phyloP scores from a whole-genome alignment of 1,284 basidiomycete species.

The Ganoderma resinaceum region DNA sequence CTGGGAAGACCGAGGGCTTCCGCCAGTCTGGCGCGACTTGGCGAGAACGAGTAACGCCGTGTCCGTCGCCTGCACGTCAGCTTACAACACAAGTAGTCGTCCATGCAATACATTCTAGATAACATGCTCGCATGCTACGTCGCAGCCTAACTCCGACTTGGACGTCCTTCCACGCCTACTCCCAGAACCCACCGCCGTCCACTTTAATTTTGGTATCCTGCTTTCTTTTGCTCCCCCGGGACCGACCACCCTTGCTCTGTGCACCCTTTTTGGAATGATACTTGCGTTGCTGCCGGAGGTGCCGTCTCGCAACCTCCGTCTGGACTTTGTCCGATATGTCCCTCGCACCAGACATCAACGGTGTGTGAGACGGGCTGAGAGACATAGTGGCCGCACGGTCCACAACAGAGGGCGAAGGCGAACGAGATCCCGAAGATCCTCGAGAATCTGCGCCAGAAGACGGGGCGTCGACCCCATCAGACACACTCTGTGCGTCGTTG shows the following conservation, averaged over 20 bases:
- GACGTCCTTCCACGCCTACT: conserved; percentile 30
- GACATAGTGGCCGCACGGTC: conserved; percentile 35
- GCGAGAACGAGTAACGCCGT: not conserved
- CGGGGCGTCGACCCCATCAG: conserved; percentile 18
- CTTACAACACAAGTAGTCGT: not conserved
- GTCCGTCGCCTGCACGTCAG: not conserved
- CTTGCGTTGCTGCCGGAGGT: conserved; percentile 72
- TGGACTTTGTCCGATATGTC: conserved; percentile 66
- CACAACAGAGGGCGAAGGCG: conserved; percentile 31
- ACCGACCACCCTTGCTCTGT: conserved; percentile 66
- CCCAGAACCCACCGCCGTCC: conserved; percentile 71
- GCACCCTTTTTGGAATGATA: conserved; percentile 75
- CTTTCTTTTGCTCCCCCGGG: conserved; percentile 88
- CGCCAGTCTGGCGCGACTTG: not conserved
- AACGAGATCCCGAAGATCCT: conserved; percentile 29
- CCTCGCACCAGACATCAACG: conserved; percentile 11
- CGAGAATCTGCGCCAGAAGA: conserved; percentile 33
- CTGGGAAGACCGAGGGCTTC: conserved; percentile 1
- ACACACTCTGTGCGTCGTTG: conserved; percentile 9
- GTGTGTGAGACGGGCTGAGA: conserved; percentile 17
- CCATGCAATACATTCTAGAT: not conserved
- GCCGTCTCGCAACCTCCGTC: conserved; percentile 66
- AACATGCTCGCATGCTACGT: not conserved
- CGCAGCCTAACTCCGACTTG: not conserved
- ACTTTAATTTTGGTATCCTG: conserved; percentile 72